These are phyloP conservation scores for Bipolaris bicolor DNA, from an alignment of 2,329 filamentous ascomycete genomes.

Conservation along the genomic window DNA sequence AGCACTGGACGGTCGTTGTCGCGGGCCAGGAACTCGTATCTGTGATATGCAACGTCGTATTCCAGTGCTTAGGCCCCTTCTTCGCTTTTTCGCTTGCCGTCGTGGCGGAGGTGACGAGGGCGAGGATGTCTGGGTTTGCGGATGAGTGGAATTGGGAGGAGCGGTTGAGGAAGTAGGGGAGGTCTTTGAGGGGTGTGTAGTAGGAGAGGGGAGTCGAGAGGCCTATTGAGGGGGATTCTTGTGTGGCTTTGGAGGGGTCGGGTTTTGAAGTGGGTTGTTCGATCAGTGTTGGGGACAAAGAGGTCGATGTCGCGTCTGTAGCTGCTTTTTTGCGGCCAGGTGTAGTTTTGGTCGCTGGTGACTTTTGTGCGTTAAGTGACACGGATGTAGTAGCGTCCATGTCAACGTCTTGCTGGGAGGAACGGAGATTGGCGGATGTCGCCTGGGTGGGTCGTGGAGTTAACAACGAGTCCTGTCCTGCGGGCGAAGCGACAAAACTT, in stretches of 20 bases:
- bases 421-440: conserved; percentile 26
- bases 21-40: conserved; percentile 45
- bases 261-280: conserved; percentile 23
- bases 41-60: conserved; percentile 50
- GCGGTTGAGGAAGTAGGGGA: conserved; percentile 51
- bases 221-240: conserved; percentile 43
- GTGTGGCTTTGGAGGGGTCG: conserved; percentile 14
- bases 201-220: conserved; percentile 52
- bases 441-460: conserved; percentile 50
- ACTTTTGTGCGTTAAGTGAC: conserved; percentile 2
- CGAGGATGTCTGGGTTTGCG: conserved; percentile 52
- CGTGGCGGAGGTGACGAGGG: conserved; percentile 48
- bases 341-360: conserved; percentile 12
- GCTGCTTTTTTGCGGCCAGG: conserved; percentile 20
- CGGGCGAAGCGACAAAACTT: conserved; percentile 9
- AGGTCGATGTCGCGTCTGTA: conserved; percentile 16
- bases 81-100: conserved; percentile 47
- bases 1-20: conserved; percentile 49
- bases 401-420: conserved; percentile 29
- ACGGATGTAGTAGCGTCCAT: background rate
- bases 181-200: conserved; percentile 53
- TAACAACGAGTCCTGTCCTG: conserved; percentile 37
- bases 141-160: conserved; percentile 43
- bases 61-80: conserved; percentile 53
- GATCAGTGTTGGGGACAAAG: conserved; percentile 11